Percentiles rank a stretch among this genome's conserved stretches.
phyloP scores from a whole-genome alignment of 2,329 filamentous ascomycete genomes.

The Botrytis deweyae region DNA sequence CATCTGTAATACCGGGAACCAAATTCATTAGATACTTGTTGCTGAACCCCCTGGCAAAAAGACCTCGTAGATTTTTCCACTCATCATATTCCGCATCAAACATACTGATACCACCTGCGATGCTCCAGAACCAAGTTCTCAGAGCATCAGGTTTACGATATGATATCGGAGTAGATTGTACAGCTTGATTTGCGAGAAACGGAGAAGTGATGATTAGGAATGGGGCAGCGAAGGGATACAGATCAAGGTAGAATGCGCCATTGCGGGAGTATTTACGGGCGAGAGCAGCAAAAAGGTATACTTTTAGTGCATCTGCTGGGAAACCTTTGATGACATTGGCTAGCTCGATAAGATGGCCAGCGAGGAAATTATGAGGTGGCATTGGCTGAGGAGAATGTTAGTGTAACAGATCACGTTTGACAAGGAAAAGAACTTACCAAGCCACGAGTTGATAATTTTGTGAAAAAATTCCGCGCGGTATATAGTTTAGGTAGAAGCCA shows the following conservation, averaged over 20 bases:
- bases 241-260: slow-evolving; percentile 31
- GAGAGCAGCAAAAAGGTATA: slow-evolving; percentile 25
- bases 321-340: slow-evolving; percentile 14
- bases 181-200: slow-evolving; percentile 27
- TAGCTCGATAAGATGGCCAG: slow-evolving; percentile 27
- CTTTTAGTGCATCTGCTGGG: slow-evolving; percentile 26
- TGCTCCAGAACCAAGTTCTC: slow-evolving; percentile 24
- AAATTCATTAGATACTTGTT: slow-evolving; percentile 26
- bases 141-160: slow-evolving; percentile 25
- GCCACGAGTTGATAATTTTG: neutral
- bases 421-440: neutral
- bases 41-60: slow-evolving; percentile 34
- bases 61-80: slow-evolving; percentile 30
- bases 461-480: neutral
- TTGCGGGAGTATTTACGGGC: slow-evolving; percentile 23
- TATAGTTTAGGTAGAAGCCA: neutral
- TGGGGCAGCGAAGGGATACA: slow-evolving; percentile 30
- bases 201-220: slow-evolving; percentile 28
- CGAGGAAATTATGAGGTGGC: slow-evolving; percentile 23
- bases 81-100: slow-evolving; percentile 29
- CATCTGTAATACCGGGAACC: slow-evolving; percentile 27
- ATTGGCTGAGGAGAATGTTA: slow-evolving; percentile 24
- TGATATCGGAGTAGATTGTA: slow-evolving; percentile 23
- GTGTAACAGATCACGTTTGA: neutral
- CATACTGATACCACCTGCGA: slow-evolving; percentile 24